Evolutionary conservation across 2,329 filamentous ascomycete genomes (phyloP).

Genomic region (Thermoascus crustaceus): DNA sequence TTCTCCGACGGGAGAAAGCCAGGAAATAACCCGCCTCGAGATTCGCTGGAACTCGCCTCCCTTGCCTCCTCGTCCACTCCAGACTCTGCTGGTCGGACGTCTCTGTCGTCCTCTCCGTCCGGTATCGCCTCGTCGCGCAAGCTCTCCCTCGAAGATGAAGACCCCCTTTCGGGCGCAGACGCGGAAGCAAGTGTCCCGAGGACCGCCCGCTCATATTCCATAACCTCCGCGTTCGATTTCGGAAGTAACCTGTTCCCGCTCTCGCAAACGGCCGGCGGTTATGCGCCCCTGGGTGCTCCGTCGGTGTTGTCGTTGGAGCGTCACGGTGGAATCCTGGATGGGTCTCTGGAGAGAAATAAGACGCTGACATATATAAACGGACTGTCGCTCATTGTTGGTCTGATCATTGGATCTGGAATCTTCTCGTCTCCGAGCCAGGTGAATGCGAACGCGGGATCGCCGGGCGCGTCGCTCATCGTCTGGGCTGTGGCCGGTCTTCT

Average conservation of each 20-base stretch:
- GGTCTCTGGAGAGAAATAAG: slow-evolving; percentile 89
- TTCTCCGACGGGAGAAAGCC: slow-evolving; percentile 23
- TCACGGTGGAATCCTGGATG: slow-evolving; percentile 56
- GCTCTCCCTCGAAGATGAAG: slow-evolving; percentile 79
- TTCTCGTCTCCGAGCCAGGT: slow-evolving; percentile 93
- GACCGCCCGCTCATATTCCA: slow-evolving; percentile 67
- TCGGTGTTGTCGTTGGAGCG: slow-evolving; percentile 48
- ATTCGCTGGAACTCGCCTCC: slow-evolving; percentile 93
- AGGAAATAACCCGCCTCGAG: slow-evolving; percentile 50
- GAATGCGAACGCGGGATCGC: slow-evolving; percentile 82
- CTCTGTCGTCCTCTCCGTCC: slow-evolving; percentile 65
- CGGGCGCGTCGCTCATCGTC: slow-evolving; percentile 80
- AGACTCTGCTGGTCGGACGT: slow-evolving; percentile 54
- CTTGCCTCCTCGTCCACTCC: slow-evolving; percentile 79
- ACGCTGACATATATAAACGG: slow-evolving; percentile 92
- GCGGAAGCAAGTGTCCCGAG: slow-evolving; percentile 40
- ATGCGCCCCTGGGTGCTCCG: slow-evolving; percentile 77
- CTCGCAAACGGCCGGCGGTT: slow-evolving; percentile 71
- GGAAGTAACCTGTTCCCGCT: slow-evolving; percentile 87
- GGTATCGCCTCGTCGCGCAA: slow-evolving; percentile 87
- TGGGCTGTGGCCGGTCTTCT: slow-evolving; percentile 87
- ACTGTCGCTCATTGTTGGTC: slow-evolving; percentile 76
- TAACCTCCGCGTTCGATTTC: slow-evolving; percentile 92
- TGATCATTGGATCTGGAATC: slow-evolving; percentile 94
- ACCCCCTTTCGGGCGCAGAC: slow-evolving; percentile 55